These are phyloP conservation scores for Melampsora abietis-canadensis DNA, from an alignment of 1,284 basidiomycete genomes.

Conservation along the genomic window DNA sequence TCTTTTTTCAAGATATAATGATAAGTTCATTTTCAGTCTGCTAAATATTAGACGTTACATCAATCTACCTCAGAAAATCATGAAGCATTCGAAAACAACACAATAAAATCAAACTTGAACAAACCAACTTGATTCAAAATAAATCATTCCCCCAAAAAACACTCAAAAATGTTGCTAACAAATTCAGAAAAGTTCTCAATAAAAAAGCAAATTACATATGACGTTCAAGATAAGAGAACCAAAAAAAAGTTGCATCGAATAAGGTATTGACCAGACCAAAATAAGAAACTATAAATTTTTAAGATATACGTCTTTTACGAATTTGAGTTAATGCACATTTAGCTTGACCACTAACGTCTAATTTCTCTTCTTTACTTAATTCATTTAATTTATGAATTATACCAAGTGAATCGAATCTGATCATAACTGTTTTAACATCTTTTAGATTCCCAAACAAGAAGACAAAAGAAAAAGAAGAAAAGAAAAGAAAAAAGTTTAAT, in stretches of 20 bases:
- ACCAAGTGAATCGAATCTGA: slow-evolving; percentile 6
- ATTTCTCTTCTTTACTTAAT: slow-evolving; percentile 7
- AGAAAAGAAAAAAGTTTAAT: neutral
- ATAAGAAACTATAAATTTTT: neutral
- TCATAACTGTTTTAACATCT: slow-evolving; percentile 17
- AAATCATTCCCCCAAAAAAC: neutral
- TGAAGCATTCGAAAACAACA: too few species aligned
- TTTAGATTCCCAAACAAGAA: neutral
- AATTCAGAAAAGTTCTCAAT: slow-evolving; percentile 9
- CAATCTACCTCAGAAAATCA: too few species aligned
- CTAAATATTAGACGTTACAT: too few species aligned
- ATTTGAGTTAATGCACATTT: slow-evolving; percentile 37
- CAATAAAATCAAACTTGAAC: neutral
- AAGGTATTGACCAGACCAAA: too few species aligned
- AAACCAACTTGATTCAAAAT: neutral
- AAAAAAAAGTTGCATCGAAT: too few species aligned
- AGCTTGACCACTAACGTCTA: slow-evolving; percentile 17
- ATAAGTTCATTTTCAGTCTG: too few species aligned
- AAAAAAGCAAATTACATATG: too few species aligned
- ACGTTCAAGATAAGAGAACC: too few species aligned
- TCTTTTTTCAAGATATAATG: too few species aligned
- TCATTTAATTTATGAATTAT: slow-evolving; percentile 15
- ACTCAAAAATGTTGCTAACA: neutral
- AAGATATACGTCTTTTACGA: neutral
- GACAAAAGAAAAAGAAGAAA: too few species aligned